phyloP scores from a whole-genome alignment of 2,329 filamentous ascomycete genomes.

The Scorias spongiosa region DNA sequence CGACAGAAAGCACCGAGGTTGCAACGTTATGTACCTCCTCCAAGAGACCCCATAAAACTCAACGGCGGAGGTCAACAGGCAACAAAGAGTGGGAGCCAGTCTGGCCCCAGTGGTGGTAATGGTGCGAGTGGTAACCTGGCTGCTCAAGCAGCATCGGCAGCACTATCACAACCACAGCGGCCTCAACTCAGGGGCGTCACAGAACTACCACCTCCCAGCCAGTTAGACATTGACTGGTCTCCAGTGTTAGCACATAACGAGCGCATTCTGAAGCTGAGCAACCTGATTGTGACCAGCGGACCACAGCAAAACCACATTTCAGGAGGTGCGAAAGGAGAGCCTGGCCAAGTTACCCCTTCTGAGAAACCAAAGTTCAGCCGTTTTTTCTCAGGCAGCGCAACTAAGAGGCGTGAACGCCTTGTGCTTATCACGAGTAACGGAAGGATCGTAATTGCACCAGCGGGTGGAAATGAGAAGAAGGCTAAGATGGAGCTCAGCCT shows the following conservation, averaged over 20 bases:
- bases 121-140: neutral
- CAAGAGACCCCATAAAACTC: slow-evolving; percentile 48
- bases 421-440: slow-evolving; percentile 92
- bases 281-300: slow-evolving; percentile 68
- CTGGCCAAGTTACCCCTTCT: slow-evolving; percentile 39
- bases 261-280: slow-evolving; percentile 84
- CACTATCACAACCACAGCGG: slow-evolving; percentile 21
- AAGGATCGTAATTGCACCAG: slow-evolving; percentile 75
- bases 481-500: slow-evolving; percentile 86
- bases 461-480: slow-evolving; percentile 90
- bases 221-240: slow-evolving; percentile 97
- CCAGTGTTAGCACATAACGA: slow-evolving; percentile 81
- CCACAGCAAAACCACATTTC: slow-evolving; percentile 57
- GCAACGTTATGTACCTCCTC: slow-evolving; percentile 64
- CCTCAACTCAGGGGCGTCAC: slow-evolving; percentile 73
- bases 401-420: slow-evolving; percentile 81
- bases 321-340: slow-evolving; percentile 44
- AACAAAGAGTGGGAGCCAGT: neutral
- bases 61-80: slow-evolving; percentile 13
- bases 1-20: slow-evolving; percentile 76
- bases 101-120: neutral
- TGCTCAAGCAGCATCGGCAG: slow-evolving; percentile 1
- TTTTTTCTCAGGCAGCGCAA: slow-evolving; percentile 81
- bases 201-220: slow-evolving; percentile 87
- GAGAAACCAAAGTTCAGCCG: slow-evolving; percentile 65